A percentile compares a stretch with the other conserved stretches of the same genome.
These are phyloP conservation scores for Trifolium dubium DNA, from an alignment of 306 rosid species.

Conservation along the genomic window DNA sequence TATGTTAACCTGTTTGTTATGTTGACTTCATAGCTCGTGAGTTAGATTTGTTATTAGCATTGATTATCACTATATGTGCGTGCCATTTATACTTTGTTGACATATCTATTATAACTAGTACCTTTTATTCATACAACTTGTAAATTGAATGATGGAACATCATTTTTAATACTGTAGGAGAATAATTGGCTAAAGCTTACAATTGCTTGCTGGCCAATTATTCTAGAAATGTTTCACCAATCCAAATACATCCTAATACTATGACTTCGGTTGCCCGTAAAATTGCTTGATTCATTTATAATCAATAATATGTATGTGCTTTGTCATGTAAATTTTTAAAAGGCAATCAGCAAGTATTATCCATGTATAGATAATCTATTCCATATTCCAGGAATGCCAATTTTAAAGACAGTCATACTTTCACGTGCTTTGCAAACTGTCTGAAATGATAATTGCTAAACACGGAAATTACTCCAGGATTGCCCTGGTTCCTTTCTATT, in stretches of 20 bases:
- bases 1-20: conserved; percentile 34
- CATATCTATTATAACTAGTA: neutral
- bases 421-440: neutral
- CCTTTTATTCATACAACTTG: neutral
- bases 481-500: neutral
- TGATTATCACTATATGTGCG: neutral
- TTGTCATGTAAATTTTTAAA: neutral
- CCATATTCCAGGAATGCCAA: neutral
- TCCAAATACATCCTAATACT: conserved; percentile 19
- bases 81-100: neutral
- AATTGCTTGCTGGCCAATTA: conserved; percentile 5
- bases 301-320: conserved; percentile 5
- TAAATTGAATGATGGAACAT: neutral
- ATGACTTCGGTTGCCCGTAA: conserved; percentile 12
- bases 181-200: conserved; percentile 15
- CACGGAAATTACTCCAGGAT: conserved; percentile 1
- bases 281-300: conserved; percentile 2
- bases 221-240: conserved; percentile 16
- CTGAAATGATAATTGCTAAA: neutral
- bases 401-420: neutral
- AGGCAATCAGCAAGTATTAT: conserved; percentile 7
- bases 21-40: conserved; percentile 21
- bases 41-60: neutral
- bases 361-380: neutral
- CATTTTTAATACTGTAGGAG: conserved; percentile 1